These are phyloP conservation scores for Candida tallmaniae DNA, from an alignment of 805 yeast species.

Conservation along the genomic window DNA sequence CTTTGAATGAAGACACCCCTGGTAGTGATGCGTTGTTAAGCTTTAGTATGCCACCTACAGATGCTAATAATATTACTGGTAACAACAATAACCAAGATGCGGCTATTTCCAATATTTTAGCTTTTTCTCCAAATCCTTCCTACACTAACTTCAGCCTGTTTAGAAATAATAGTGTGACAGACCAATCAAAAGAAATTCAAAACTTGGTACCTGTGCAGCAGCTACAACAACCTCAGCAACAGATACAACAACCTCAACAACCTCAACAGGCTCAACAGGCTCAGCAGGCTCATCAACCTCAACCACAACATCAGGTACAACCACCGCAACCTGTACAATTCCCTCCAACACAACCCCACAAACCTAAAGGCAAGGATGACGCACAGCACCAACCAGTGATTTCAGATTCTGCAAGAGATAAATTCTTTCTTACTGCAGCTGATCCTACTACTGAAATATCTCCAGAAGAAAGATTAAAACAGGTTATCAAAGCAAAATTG, in stretches of 20 bases:
- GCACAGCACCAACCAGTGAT: conserved; percentile 36
- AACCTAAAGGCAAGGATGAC: conserved; percentile 1
- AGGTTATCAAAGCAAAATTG: conserved; percentile 88
- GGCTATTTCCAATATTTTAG: conserved; percentile 13
- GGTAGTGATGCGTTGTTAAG: conserved; percentile 18
- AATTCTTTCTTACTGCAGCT: conserved; percentile 92
- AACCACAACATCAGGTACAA: conserved; percentile 4
- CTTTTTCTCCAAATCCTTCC: conserved; percentile 25
- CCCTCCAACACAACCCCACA: conserved; percentile 4
- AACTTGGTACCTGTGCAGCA: conserved; percentile 7
- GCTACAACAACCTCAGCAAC: conserved; percentile 7
- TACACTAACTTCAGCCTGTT: conserved; percentile 10
- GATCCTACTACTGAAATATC: conserved; percentile 94
- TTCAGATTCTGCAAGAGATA: conserved; percentile 81
- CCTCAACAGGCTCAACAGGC: conserved; percentile 1
- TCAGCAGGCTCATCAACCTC: conserved; percentile 4
- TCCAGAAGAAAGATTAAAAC: conserved; percentile 88
- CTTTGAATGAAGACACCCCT: conserved; percentile 24
- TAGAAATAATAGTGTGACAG: neutral
- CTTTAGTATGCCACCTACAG: conserved; percentile 15
- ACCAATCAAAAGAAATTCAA: conserved; percentile 2
- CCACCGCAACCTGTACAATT: conserved; percentile 1
- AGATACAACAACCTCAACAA: conserved; percentile 2
- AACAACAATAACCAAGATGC: conserved; percentile 14
- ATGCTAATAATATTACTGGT: conserved; percentile 8